Evolutionary conservation across 352 stramenopile species (phyloP).

Genomic region (Phytophthora chlamydospora): DNA sequence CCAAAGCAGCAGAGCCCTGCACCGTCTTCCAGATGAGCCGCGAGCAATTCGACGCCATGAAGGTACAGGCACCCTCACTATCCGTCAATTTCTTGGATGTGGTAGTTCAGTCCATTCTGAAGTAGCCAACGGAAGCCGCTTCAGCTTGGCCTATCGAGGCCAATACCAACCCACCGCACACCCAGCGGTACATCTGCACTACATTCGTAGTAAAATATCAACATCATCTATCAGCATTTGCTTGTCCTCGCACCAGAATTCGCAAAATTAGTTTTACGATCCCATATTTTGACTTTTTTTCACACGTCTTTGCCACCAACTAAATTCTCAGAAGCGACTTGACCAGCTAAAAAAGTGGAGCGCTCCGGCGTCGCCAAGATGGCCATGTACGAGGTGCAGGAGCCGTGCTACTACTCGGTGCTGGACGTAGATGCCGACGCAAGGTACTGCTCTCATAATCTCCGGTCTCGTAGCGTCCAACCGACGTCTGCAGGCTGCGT

Average conservation of each 20-base stretch:
- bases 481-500: not conserved
- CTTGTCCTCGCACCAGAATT: no score
- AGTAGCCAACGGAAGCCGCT: slow-evolving; percentile 22
- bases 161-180: slow-evolving; percentile 4
- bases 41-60: slow-evolving; percentile 64
- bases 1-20: slow-evolving; percentile 43
- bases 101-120: slow-evolving; percentile 72
- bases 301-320: not conserved
- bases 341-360: slow-evolving; percentile 5
- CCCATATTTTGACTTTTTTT: slow-evolving; percentile 9
- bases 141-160: slow-evolving; percentile 3
- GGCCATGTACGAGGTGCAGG: slow-evolving; percentile 54
- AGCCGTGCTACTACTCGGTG: slow-evolving; percentile 72
- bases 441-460: slow-evolving; percentile 37
- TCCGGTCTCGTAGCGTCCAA: not conserved
- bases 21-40: slow-evolving; percentile 71
- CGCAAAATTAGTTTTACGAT: slow-evolving; percentile 4
- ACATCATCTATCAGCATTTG: no score
- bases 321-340: slow-evolving; percentile 18
- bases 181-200: slow-evolving; percentile 5
- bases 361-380: slow-evolving; percentile 4
- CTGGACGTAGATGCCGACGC: slow-evolving; percentile 65
- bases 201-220: no score
- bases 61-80: slow-evolving; percentile 49
- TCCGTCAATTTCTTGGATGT: slow-evolving; percentile 77